A percentile compares a stretch with the other conserved stretches of the same genome.
phyloP scores from a whole-genome alignment of 345 rosid genomes.

The Gossypium rotundifolium region DNA sequence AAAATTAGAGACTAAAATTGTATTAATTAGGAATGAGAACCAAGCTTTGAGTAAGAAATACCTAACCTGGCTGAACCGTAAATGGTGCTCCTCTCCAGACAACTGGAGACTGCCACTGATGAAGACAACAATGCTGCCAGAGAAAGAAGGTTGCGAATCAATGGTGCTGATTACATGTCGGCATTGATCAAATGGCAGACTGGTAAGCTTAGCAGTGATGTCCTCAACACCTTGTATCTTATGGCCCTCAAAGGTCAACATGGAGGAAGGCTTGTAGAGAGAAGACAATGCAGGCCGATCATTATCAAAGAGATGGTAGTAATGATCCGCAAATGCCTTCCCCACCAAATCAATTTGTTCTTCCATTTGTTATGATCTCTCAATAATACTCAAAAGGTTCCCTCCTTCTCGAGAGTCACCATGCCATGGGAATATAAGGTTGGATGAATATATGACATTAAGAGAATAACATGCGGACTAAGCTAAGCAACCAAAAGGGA shows the following conservation, averaged over 20 bases:
- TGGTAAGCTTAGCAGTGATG: constrained; percentile 52
- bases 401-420: neutral
- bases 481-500: constrained; percentile 1
- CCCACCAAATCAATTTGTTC: constrained; percentile 59
- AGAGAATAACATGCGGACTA: constrained; percentile 4
- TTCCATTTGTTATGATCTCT: constrained; percentile 29
- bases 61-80: constrained; percentile 79
- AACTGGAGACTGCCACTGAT: constrained; percentile 76
- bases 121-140: constrained; percentile 58
- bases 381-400: neutral
- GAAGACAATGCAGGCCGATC: constrained; percentile 46
- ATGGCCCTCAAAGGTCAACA: constrained; percentile 82
- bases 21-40: neutral
- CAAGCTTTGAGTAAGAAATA: neutral
- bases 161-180: constrained; percentile 60
- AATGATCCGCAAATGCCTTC: constrained; percentile 69
- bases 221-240: constrained; percentile 45
- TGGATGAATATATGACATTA: constrained; percentile 4
- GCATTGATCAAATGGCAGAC: constrained; percentile 64
- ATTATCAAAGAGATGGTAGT: constrained; percentile 64
- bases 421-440: constrained; percentile 9
- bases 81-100: constrained; percentile 63
- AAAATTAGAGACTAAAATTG: neutral
- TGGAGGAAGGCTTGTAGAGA: constrained; percentile 60
- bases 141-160: constrained; percentile 62